phyloP scores from a whole-genome alignment of 192 early-diverging fungal genomes.

The Obelidium mucronatum region DNA sequence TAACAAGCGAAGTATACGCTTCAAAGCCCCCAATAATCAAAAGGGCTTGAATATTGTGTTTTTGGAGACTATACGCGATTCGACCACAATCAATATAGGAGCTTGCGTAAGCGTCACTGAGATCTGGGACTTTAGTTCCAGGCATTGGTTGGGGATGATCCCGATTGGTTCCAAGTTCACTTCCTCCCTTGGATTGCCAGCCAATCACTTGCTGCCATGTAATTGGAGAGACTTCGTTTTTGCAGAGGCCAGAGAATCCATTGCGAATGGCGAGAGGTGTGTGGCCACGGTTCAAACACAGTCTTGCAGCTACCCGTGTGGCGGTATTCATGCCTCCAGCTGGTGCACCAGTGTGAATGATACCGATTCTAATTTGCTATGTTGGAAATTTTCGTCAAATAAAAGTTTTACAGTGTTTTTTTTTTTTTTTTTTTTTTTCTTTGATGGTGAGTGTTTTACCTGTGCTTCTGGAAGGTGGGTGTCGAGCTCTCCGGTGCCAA shows the following conservation, averaged over 20 bases:
- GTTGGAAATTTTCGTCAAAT: too few species aligned
- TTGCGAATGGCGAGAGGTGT: constrained; percentile 88
- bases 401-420: too few species aligned
- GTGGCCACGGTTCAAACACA: constrained; percentile 88
- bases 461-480: constrained; percentile 68
- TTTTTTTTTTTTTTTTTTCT: too few species aligned
- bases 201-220: constrained; percentile 86
- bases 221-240: constrained; percentile 79
- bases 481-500: not conserved
- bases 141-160: constrained; percentile 77
- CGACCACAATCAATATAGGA: constrained; percentile 76
- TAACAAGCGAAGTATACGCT: constrained; percentile 81
- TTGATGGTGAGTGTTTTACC: too few species aligned
- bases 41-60: constrained; percentile 88
- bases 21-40: constrained; percentile 98
- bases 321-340: constrained; percentile 99
- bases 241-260: constrained; percentile 88
- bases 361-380: constrained; percentile 81
- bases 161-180: constrained; percentile 92
- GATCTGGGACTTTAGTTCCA: constrained; percentile 37
- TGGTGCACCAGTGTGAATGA: constrained; percentile 93
- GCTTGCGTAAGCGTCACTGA: constrained; percentile 37
- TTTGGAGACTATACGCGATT: constrained; percentile 91
- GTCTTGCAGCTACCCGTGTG: constrained; percentile 83
- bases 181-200: constrained; percentile 92